Base-by-base conservation (phyloP, 495 filamentous ascomycete species). In the Xylaria bambusicola region DNA sequence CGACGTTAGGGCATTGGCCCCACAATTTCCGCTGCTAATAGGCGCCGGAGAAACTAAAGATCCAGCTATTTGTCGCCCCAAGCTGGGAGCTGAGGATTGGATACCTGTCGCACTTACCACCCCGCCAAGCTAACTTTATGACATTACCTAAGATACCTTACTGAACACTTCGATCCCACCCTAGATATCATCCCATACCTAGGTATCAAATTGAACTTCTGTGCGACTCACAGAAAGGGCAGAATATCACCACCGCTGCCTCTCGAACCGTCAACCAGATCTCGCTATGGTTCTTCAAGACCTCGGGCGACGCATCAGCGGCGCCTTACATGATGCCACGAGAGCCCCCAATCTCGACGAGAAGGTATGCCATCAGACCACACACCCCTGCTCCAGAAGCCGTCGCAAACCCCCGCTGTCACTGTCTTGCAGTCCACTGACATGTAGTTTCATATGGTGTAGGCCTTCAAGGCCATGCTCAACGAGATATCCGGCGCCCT, bases 381-480 rank as follows among this genome's bases (percentile, higher is more conserved):
- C 18, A n/a, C 58, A 36, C 56, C 15, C 45, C 47, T 23, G 26
- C 12, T 45, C 13, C 8, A 15, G 15, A 33, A 5, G 29, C 29
- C 5, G 5, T 33, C 29, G 36, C 36, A 23, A 36, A 4, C 29
- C 29, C 29, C 5, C 8, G 5, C 29, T 18, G 10, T 6, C 58
- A 23, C 23, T 40, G 29, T 47, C 59, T 47, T 56, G 40, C 58
- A 54, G 46, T 59, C 12, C 20, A 20, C 61, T 66, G 26, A 67
- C 58, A 21, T 46, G 27, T 24, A 55, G 21, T 47, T 1, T 27
- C 21, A 3, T n/a, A 41, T 56, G 10, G 6, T 33, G 15, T 48
- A 97, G 93, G 91, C 92, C 8, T 97, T 99, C 76, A 94, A 99
- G 79, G 82, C 82, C 63, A 98, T 99, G 95, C 80, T 99, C 63